These are phyloP conservation scores for Vicia faba DNA, from an alignment of 306 rosid genomes.

Conservation along the genomic window DNA sequence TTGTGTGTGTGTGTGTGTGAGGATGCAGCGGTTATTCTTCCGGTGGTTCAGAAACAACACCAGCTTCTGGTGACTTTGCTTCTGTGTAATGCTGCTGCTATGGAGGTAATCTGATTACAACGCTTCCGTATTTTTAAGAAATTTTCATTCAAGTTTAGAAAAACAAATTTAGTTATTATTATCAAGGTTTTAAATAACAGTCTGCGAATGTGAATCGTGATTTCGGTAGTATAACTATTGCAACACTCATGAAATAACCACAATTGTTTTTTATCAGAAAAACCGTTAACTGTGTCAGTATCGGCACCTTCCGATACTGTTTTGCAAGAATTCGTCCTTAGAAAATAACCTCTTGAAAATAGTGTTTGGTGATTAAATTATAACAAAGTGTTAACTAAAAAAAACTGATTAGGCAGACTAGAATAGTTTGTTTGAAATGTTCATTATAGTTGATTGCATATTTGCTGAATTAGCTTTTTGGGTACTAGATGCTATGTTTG, in stretches of 20 bases:
- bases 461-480: constrained; percentile 18
- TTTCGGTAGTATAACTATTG: no score
- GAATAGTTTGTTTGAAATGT: constrained; percentile 10
- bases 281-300: no score
- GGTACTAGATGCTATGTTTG: constrained; percentile 12
- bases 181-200: no score
- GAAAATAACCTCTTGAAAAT: constrained; percentile 1
- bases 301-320: no score
- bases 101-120: constrained; percentile 67
- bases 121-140: neutral
- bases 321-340: no score
- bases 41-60: constrained; percentile 96
- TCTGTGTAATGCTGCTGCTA: constrained; percentile 83
- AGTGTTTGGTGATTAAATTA: constrained; percentile 7
- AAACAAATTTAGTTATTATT: no score
- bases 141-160: neutral
- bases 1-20: neutral
- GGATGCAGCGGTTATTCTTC: constrained; percentile 73
- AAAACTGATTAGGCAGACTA: constrained; percentile 1
- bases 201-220: no score
- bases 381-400: neutral
- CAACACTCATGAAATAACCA: no score
- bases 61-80: constrained; percentile 95
- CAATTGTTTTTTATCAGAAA: no score
- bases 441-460: constrained; percentile 2